These are phyloP conservation scores for Pulicaria dysenterica DNA, from an alignment of 129 eudicot genomes.

Conservation along the genomic window DNA sequence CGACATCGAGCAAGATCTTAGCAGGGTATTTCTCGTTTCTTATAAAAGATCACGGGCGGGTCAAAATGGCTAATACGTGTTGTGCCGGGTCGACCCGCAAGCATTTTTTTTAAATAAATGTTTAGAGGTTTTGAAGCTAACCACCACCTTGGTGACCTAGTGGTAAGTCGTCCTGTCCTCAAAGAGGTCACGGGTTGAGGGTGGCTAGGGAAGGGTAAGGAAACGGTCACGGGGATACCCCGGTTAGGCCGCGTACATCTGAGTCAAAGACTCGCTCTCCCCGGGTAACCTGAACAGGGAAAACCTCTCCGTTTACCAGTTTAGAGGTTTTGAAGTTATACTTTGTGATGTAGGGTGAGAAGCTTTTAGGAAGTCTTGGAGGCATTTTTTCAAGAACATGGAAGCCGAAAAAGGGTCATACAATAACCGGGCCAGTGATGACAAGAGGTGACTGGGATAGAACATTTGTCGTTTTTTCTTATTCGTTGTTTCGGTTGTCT, in stretches of 20 bases:
- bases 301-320: too few relatives aligned
- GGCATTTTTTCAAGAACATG: constrained; percentile 89
- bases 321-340: constrained; percentile 16
- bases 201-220: too few relatives aligned
- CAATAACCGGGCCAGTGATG: constrained; percentile 67
- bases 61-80: background rate
- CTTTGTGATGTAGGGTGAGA: constrained; percentile 76
- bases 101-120: background rate
- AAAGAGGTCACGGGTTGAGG: too few relatives aligned
- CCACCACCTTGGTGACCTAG: too few relatives aligned
- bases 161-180: too few relatives aligned
- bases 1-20: constrained; percentile 86
- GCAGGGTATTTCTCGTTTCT: constrained; percentile 65
- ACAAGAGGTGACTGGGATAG: constrained; percentile 56
- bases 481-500: background rate
- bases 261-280: too few relatives aligned
- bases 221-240: too few relatives aligned
- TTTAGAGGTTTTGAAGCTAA: constrained; percentile 5
- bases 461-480: background rate
- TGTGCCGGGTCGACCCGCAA: too few relatives aligned
- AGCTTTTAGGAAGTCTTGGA: constrained; percentile 95
- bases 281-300: too few relatives aligned
- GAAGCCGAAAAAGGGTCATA: constrained; percentile 88
- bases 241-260: too few relatives aligned
- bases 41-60: background rate